A percentile compares a stretch with the other conserved stretches of the same genome.
These are phyloP conservation scores for Nitzschia sp. DNA, from an alignment of 108 stramenopile genomes.

Conservation along the genomic window DNA sequence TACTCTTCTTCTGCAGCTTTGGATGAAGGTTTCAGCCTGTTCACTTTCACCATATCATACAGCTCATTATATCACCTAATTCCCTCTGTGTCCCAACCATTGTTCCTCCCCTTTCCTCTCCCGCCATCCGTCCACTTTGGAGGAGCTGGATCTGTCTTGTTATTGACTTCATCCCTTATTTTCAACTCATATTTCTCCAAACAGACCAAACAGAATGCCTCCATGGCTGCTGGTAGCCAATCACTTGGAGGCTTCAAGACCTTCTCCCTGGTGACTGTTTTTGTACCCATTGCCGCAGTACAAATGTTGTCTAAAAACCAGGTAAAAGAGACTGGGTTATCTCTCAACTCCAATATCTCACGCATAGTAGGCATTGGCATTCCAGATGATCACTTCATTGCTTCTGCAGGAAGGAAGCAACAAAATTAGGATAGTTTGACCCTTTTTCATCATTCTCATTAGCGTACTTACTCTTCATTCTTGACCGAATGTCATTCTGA, in stretches of 20 bases:
- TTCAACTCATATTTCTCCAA: background rate
- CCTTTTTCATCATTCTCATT: no score
- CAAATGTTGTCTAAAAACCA: background rate
- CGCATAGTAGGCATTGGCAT: background rate
- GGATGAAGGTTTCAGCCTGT: no score
- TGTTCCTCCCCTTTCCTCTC: background rate
- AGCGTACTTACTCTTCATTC: background rate
- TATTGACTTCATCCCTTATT: background rate
- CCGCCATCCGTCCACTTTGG: background rate
- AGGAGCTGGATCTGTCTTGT: background rate
- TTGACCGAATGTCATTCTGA: background rate
- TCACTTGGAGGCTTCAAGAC: background rate
- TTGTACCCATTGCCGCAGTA: background rate
- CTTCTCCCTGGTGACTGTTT: background rate
- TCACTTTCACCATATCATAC: background rate
- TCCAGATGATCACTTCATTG: background rate
- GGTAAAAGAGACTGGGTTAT: background rate
- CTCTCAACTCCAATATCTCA: background rate
- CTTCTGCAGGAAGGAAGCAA: no score
- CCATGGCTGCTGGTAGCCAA: background rate
- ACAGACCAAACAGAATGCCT: background rate
- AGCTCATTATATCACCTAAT: background rate
- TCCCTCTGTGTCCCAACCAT: background rate
- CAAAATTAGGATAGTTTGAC: no score
- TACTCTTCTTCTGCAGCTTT: no score